Evolutionary conservation across 768 basidiomycete species (phyloP).

Genomic region (Botryobasidium botryosum): DNA sequence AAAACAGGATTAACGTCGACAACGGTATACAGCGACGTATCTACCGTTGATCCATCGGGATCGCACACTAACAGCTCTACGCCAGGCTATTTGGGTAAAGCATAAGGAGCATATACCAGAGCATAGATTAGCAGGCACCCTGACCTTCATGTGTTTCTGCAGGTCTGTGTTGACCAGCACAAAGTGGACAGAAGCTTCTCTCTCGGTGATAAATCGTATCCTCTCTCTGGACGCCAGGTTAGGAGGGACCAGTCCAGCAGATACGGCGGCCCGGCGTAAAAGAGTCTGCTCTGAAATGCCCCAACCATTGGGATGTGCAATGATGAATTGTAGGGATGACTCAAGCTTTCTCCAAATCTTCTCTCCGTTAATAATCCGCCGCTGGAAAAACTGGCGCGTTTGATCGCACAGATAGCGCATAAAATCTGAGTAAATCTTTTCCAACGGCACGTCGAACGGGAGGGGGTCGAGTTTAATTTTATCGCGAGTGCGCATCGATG

Average conservation of each 20-base stretch:
- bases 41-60: background rate
- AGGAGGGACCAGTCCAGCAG: too few relatives aligned
- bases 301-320: conserved; percentile 28
- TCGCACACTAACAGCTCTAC: background rate
- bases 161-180: too few relatives aligned
- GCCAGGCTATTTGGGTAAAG: background rate
- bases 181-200: conserved; percentile 37
- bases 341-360: background rate
- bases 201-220: conserved; percentile 33
- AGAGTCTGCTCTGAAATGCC: conserved; percentile 28
- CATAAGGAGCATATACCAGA: too few relatives aligned
- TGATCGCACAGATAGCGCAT: conserved; percentile 16
- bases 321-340: background rate
- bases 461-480: too few relatives aligned
- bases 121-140: background rate
- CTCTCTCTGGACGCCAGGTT: conserved; percentile 26
- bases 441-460: conserved; percentile 13
- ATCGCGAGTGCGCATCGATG: background rate
- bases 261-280: conserved; percentile 28
- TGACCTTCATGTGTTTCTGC: background rate
- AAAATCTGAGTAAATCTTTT: conserved; percentile 16
- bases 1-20: background rate
- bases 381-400: conserved; percentile 13
- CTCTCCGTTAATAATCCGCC: background rate
- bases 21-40: background rate